phyloP scores from a whole-genome alignment of 192 early-diverging fungal genomes.

The Coemansia sp. region DNA sequence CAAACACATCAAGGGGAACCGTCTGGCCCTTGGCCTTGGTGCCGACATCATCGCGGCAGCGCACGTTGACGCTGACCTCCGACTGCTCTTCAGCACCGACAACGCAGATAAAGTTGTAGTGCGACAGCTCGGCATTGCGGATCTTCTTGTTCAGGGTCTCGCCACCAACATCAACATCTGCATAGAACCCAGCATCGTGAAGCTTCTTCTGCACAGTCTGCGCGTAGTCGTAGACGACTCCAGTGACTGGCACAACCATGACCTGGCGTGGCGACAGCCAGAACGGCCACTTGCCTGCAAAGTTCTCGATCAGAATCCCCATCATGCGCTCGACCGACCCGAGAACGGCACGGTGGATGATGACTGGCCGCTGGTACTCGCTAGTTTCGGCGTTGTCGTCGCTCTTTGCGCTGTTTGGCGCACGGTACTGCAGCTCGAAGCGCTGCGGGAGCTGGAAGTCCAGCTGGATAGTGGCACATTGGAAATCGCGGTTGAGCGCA shows the following conservation, averaged over 20 bases:
- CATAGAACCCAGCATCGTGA: slow-evolving; percentile 74
- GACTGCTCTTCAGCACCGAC: slow-evolving; percentile 85
- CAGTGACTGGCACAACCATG: slow-evolving; percentile 84
- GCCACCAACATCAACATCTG: slow-evolving; percentile 83
- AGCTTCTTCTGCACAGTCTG: slow-evolving; percentile 67
- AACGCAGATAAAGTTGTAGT: slow-evolving; percentile 97
- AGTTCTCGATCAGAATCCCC: slow-evolving; percentile 95
- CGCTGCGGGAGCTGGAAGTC: slow-evolving; percentile 97
- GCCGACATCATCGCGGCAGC: slow-evolving; percentile 82
- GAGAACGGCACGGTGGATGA: slow-evolving; percentile 97
- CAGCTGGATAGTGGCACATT: slow-evolving; percentile 97
- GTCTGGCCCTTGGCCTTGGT: slow-evolving; percentile 82
- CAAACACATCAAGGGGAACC: slow-evolving; percentile 67
- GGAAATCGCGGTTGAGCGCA: slow-evolving; percentile 85
- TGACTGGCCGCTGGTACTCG: slow-evolving; percentile 82
- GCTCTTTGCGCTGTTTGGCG: slow-evolving; percentile 54
- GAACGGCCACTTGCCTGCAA: slow-evolving; percentile 97
- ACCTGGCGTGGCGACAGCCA: slow-evolving; percentile 97
- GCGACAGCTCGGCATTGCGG: slow-evolving; percentile 88
- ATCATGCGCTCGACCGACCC: slow-evolving; percentile 96
- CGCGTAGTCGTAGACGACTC: slow-evolving; percentile 79
- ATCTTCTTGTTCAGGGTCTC: slow-evolving; percentile 97
- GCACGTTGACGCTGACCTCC: slow-evolving; percentile 82
- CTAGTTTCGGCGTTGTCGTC: slow-evolving; percentile 52
- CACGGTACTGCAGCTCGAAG: slow-evolving; percentile 89